Base-by-base conservation (phyloP, 2,329 filamentous ascomycete species). In the Stemphylium lycopersici region DNA sequence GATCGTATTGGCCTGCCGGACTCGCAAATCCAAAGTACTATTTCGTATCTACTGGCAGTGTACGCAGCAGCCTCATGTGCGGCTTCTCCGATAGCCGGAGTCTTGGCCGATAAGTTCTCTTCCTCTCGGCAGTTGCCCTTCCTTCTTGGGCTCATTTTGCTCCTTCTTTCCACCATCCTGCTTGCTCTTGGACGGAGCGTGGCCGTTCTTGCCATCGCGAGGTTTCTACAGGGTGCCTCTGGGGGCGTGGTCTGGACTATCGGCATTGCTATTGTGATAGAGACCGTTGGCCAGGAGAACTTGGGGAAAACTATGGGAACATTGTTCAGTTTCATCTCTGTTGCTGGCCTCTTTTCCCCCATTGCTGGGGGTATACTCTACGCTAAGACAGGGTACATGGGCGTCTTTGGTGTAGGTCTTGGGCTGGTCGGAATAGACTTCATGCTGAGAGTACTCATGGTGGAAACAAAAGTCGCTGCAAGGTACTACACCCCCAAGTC, bases 241-340 rank as follows among this genome's bases (percentile, higher is more conserved):
- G 83, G 78, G 6, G 84, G 82, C 0, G 77, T 86, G 29, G 84
- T 87, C 0, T 86, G 84, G 80, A 85, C 83, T 0, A 80, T 84
- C 8, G 83, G 84, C 0, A 71, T 87, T 10, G 83, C 85, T 1
- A 76, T 88, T 55, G 77, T 84, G 34, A 73, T 85, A 4, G 85
- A 87, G 64, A 85, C 84, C 0, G 84, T 87, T 6, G 78, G 80
- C 0, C 77, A 75, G 2, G 76, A 82, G 44, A 83, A 84, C 41
- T 67, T 88, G 33, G 86, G 85, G 2, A 86, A 85, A 66, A 83
- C 82, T 1, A 83, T 88, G 64, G 86, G 86, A 12, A 81, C 81
- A 40, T 82, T 86, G 6, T 86, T 85, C 68, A 83, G 82, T 55
- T 81, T 87, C 56, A 82, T 86, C 46, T 82, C 81, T 0, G 76